phyloP scores from a whole-genome alignment of 495 filamentous ascomycete species.

The Penicillium lividum region DNA sequence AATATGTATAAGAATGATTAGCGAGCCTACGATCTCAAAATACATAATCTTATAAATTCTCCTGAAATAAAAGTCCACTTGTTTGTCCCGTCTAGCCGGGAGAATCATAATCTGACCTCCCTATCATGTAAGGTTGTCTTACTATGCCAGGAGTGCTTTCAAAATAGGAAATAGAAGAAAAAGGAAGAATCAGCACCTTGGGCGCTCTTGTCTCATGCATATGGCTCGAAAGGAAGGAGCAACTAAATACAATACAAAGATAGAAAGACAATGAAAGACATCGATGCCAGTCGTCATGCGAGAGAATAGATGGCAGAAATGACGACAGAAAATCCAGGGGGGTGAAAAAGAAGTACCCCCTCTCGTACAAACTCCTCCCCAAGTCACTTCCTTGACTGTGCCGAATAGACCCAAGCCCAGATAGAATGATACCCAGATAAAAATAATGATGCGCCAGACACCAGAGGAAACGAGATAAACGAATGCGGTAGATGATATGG shows the following conservation, averaged over 20 bases:
- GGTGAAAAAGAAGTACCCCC: slow-evolving; percentile 20
- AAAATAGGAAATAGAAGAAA: neutral
- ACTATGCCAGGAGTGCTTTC: no score
- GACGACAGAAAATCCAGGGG: slow-evolving; percentile 8
- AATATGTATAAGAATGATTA: no score
- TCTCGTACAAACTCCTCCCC: slow-evolving; percentile 29
- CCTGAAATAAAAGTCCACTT: no score
- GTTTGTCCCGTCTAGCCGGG: no score
- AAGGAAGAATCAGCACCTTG: slow-evolving; percentile 11
- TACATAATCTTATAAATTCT: no score
- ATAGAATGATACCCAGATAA: slow-evolving; percentile 8
- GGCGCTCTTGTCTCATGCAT: slow-evolving; percentile 11
- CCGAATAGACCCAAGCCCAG: slow-evolving; percentile 23
- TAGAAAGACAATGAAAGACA: slow-evolving; percentile 13
- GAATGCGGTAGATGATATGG: slow-evolving; percentile 25
- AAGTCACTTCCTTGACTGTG: slow-evolving; percentile 24
- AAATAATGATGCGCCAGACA: slow-evolving; percentile 28
- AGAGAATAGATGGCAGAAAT: slow-evolving; percentile 25
- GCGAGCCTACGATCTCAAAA: no score
- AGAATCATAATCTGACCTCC: no score
- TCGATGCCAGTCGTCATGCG: slow-evolving; percentile 13
- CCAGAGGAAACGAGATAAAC: slow-evolving; percentile 22
- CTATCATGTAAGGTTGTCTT: no score
- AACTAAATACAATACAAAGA: slow-evolving; percentile 32
- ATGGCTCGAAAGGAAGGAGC: slow-evolving; percentile 14